Base-by-base conservation (phyloP, 1,139 yeast genomes). In the Suhomyces panamericanus region DNA sequence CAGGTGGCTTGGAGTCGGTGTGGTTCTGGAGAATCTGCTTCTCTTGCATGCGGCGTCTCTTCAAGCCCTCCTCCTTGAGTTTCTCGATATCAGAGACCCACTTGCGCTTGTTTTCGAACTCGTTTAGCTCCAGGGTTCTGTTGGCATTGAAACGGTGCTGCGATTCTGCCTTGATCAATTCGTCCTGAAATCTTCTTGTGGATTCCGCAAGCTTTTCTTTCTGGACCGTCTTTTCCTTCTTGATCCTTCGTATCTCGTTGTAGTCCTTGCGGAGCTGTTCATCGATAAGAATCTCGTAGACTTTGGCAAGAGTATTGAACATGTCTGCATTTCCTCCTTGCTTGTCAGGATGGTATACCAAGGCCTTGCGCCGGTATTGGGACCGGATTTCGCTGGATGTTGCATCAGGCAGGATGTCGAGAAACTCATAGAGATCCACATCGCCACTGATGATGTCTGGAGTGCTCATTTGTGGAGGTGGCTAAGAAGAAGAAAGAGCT, bases 271-370 rank as follows among this genome's bases (percentile, higher is more conserved):
- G 59, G 35, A 70, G 54, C 1, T 44, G 49, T 0, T 61, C 59
- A 47, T 67, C 60, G 9, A 62, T 58, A n/a, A 79, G 58, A 3
- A 78, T 66, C 32, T 66, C 69, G 51, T 75, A 73, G 11, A 73
- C 65, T 15, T 65, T 60, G 3, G 70, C 56, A 22, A 77, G 57
- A 32, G 66, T 57, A 34, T 72, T 67, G 54, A 79, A 79, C 49
- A 66, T 59, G 17, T 57, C 60, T 11, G 68, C 64, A 29, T 62
- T 66, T 5, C 66, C 64, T 3, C 68, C 56, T 50, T 73, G 70
- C 58, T 78, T 80, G 58, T 80, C 85, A 0, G 85, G 85, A 55
- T 62, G 66, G 44, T 46, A 53, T 30, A 36, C 33, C 28, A 62
- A 57, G 3, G 66, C 66, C 44, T 53, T 44, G 16, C 50, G 47